Conservation (phyloP, 75 land plant species). For the Selaginella tamariscina region DNA sequence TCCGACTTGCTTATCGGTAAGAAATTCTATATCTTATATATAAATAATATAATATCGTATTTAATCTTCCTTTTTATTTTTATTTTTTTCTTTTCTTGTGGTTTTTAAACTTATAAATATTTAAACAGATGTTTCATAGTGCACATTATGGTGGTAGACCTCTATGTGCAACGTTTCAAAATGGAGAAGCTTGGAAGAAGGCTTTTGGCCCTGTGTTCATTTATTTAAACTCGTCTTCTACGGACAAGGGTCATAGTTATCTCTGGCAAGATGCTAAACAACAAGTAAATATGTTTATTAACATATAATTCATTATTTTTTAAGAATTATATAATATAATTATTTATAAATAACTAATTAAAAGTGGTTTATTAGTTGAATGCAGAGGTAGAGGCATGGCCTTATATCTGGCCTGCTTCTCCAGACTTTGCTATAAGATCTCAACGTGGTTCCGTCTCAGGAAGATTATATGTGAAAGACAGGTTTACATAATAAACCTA, state of each 20-base stretch:
- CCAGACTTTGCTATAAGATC: constrained; percentile 29
- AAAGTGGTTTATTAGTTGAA: background rate
- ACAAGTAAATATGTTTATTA: background rate
- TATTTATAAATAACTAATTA: background rate
- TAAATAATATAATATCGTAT: background rate
- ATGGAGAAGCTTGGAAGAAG: constrained; percentile 66
- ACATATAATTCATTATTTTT: background rate
- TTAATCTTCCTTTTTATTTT: background rate
- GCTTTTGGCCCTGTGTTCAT: constrained; percentile 65
- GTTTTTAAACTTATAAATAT: background rate
- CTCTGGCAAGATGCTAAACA: constrained; percentile 8
- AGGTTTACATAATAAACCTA: background rate
- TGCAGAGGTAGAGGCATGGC: background rate
- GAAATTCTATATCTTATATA: background rate
- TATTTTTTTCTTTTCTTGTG: constrained; percentile 1
- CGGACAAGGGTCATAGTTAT: background rate
- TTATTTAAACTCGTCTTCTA: constrained; percentile 40
- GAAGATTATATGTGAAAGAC: background rate
- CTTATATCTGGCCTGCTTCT: background rate
- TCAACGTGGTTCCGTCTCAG: constrained; percentile 41
- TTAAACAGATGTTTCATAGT: constrained; percentile 50
- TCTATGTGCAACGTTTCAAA: constrained; percentile 32
- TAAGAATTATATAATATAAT: background rate
- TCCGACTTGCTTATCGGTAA: constrained; percentile 53
- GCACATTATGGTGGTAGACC: constrained; percentile 54